phyloP scores from a whole-genome alignment of 2,329 filamentous ascomycete genomes.

The Phaeosphaeria sp. region DNA sequence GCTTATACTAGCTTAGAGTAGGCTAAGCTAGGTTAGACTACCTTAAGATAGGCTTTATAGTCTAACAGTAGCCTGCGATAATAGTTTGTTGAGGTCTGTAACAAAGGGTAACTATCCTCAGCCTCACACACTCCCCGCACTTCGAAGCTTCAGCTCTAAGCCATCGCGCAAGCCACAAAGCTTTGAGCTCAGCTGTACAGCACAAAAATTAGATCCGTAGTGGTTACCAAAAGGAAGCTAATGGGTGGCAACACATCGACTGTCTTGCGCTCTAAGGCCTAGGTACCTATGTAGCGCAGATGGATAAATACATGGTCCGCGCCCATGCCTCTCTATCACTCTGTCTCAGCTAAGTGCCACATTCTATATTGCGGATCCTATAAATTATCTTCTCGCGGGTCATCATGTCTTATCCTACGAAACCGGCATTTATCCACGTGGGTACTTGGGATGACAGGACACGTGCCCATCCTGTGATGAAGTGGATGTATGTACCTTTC shows the following conservation, averaged over 20 bases:
- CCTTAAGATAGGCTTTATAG: too few species aligned
- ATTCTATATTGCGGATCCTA: too few species aligned
- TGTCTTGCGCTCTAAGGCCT: background rate
- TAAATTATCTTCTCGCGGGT: too few species aligned
- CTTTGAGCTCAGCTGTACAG: background rate
- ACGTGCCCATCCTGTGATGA: constrained; percentile 17
- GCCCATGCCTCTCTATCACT: too few species aligned
- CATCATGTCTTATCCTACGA: constrained; percentile 16
- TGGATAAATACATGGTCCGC: background rate
- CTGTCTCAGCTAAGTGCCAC: too few species aligned
- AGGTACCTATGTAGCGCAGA: background rate
- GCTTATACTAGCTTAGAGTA: too few species aligned
- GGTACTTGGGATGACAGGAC: constrained; percentile 14
- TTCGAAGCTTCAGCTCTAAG: constrained; percentile 3
- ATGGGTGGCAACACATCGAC: background rate
- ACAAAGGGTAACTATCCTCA: too few species aligned
- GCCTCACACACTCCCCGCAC: constrained; percentile 1
- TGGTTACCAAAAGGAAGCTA: background rate
- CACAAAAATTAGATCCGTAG: background rate
- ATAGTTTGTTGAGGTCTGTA: too few species aligned
- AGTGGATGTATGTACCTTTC: constrained; percentile 14
- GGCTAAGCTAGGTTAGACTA: too few species aligned
- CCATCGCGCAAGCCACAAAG: background rate
- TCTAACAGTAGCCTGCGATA: too few species aligned
- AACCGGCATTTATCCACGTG: constrained; percentile 16